Evolutionary conservation across 148 eudicot genomes (phyloP).

Genomic region (Silene uniflora): DNA sequence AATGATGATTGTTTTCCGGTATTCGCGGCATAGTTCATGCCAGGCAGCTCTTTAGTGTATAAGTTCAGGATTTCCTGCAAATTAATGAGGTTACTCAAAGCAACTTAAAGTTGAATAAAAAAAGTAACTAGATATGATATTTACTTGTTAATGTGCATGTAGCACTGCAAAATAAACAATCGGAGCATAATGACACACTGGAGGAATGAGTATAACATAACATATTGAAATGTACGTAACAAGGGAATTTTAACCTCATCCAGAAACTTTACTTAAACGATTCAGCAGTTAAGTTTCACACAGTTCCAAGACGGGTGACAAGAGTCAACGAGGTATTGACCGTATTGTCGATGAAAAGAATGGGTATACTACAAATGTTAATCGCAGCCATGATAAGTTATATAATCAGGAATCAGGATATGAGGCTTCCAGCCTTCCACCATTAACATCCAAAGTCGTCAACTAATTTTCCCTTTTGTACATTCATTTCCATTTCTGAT

Average conservation of each 20-base stretch:
- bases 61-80: constrained; percentile 57
- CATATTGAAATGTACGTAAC: neutral
- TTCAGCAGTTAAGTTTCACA: neutral
- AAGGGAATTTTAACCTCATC: neutral
- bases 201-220: neutral
- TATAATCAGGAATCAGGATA: neutral
- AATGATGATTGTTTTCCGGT: constrained; percentile 84
- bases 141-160: constrained; percentile 2
- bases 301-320: neutral
- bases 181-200: constrained; percentile 1
- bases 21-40: constrained; percentile 89
- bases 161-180: neutral
- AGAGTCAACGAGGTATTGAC: neutral
- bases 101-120: neutral
- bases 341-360: neutral
- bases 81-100: neutral
- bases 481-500: neutral
- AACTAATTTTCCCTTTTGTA: neutral
- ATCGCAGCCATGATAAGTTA: neutral
- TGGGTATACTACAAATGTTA: neutral
- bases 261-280: neutral
- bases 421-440: constrained; percentile 2
- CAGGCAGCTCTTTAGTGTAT: constrained; percentile 70
- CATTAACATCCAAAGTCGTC: neutral
- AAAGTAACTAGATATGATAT: neutral